Evolutionary conservation across 257 asterid species (phyloP), one percentile per base, ranked within the genome.

Genomic region (Ocimum tenuiflorum): DNA sequence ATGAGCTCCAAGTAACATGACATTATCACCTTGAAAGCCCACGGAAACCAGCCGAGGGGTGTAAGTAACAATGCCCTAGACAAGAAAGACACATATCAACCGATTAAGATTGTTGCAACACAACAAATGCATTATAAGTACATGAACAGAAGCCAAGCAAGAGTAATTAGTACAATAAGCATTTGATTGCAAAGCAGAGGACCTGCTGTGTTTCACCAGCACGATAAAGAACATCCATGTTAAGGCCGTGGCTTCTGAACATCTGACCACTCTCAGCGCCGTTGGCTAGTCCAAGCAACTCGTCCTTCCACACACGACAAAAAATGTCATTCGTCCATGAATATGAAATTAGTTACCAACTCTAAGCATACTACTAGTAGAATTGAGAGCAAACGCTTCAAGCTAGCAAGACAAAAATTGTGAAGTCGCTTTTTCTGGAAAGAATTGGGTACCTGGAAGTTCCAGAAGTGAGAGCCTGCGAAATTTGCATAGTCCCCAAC

Each of bases 401-500:
- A 22, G 47, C n/a, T n/a, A n/a, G n/a, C n/a, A n/a, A n/a, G 15
- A 20, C 15, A 23, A 43, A 19, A 61, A 18, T 18, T 27, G 15
- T 27, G 69, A 39, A 66, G 55, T 43, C 24, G 29, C 39, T 8
- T 20, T 49, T 17, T 29, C 0, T 10, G n/a, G 19, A 8, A 24
- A 61, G 10, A 3, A 29, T 3, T 52, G 41, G 29, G 72, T 46
- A 87, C 96, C 95, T 89, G 99, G 77, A 92, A 89, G 73, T 92
- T 92, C 99, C 96, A 92, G 80, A 92, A 87, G 78, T 92, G 99
- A 65, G 97, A 89, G 72, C 96, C 99, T 31, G 86, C 78, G 65
- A 83, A 89, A 77, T 87, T 92, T 4, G 97, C 95, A 52, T 78
- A 87, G 75, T 72, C 70, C 39, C 99, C 97, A 38, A 83, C 75